These are phyloP conservation scores for Barnettozyma pratensis DNA, from an alignment of 805 yeast species.

Conservation along the genomic window DNA sequence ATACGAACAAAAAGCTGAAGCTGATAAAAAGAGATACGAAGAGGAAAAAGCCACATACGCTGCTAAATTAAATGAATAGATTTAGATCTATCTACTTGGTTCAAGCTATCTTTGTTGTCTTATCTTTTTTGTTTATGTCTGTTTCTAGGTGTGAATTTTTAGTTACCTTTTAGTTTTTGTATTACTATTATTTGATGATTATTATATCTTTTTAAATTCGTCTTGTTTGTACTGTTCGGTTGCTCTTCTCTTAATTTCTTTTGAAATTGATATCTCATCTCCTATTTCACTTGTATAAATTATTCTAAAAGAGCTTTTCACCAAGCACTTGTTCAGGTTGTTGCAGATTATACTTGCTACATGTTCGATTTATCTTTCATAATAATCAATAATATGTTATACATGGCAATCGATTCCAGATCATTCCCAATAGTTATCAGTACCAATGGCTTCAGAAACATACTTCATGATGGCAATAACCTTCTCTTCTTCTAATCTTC, in stretches of 20 bases:
- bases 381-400: too few relatives aligned
- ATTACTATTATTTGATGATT: neutral
- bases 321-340: too few relatives aligned
- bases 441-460: slow-evolving; percentile 26
- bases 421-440: slow-evolving; percentile 4
- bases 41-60: slow-evolving; percentile 83
- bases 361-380: too few relatives aligned
- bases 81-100: neutral
- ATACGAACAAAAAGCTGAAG: slow-evolving; percentile 88
- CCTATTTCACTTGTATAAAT: too few relatives aligned
- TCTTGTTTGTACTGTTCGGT: too few relatives aligned
- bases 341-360: too few relatives aligned
- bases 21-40: slow-evolving; percentile 97
- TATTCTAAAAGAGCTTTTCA: too few relatives aligned
- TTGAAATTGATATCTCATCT: too few relatives aligned
- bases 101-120: neutral
- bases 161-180: neutral
- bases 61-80: slow-evolving; percentile 2
- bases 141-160: neutral
- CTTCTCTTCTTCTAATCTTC: slow-evolving; percentile 57
- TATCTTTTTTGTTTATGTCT: neutral
- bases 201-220: neutral
- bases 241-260: too few relatives aligned
- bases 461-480: slow-evolving; percentile 42
- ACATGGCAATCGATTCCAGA: too few relatives aligned